phyloP scores from a whole-genome alignment of 306 rosid species.

The Ziziphus jujuba region DNA sequence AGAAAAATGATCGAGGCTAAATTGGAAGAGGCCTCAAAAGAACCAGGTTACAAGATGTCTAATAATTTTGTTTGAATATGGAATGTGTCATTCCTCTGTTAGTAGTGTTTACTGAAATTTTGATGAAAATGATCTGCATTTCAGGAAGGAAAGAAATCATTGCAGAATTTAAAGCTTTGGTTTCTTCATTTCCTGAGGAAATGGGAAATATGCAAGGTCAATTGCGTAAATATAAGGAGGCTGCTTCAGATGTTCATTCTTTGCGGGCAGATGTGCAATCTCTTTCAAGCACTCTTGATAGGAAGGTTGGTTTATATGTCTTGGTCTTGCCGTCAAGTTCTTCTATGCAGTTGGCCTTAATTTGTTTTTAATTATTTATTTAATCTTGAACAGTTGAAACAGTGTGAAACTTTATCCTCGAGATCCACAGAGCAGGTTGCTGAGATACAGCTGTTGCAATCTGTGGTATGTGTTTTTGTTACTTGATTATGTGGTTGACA shows the following conservation, averaged over 20 bases:
- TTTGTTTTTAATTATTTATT: background rate
- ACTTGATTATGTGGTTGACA: too few species aligned
- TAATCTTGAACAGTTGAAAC: conserved; percentile 56
- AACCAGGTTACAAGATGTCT: conserved; percentile 54
- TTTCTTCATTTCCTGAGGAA: conserved; percentile 91
- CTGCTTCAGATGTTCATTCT: conserved; percentile 84
- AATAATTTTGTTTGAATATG: background rate
- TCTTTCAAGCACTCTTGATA: conserved; percentile 65
- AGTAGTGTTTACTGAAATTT: conserved; percentile 11
- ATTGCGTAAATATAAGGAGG: conserved; percentile 74
- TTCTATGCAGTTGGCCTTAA: conserved; percentile 29
- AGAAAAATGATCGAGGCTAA: conserved; percentile 56
- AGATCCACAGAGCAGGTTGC: conserved; percentile 59
- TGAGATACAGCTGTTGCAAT: conserved; percentile 65
- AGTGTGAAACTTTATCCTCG: conserved; percentile 54
- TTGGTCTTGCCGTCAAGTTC: conserved; percentile 10
- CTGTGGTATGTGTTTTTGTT: conserved; percentile 49
- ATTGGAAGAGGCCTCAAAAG: conserved; percentile 75
- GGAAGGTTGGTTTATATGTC: conserved; percentile 63
- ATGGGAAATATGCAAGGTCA: conserved; percentile 91
- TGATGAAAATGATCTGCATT: conserved; percentile 35
- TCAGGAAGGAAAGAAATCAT: conserved; percentile 89
- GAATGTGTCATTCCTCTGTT: conserved; percentile 10
- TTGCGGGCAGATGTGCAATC: conserved; percentile 83
- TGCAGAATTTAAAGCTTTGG: conserved; percentile 76